Conservation (phyloP, 352 stramenopile genomes). For the Pythium biforme region DNA sequence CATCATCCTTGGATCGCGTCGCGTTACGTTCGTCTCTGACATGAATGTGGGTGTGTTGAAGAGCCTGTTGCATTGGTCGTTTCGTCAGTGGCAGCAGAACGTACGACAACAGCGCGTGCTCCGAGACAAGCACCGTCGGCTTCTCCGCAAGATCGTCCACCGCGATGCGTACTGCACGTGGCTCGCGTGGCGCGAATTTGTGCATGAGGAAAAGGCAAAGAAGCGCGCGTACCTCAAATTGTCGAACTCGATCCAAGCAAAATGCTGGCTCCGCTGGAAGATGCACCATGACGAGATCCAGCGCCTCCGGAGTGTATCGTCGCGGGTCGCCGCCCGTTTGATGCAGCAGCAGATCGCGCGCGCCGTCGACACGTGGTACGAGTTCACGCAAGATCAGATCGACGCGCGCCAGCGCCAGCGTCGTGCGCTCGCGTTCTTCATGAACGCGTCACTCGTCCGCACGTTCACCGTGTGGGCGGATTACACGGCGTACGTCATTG, state of each 20-base stretch:
- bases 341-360: slow-evolving; percentile 36
- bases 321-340: slow-evolving; percentile 42
- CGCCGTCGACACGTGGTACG: slow-evolving; percentile 66
- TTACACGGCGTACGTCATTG: slow-evolving; percentile 38
- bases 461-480: slow-evolving; percentile 55
- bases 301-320: slow-evolving; percentile 40
- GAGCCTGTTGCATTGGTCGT: slow-evolving; percentile 64
- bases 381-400: slow-evolving; percentile 58
- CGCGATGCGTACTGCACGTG: slow-evolving; percentile 53
- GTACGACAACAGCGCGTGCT: slow-evolving; percentile 34
- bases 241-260: slow-evolving; percentile 51
- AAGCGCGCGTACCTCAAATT: slow-evolving; percentile 61
- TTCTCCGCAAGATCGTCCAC: slow-evolving; percentile 56
- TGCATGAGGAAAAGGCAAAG: slow-evolving; percentile 48
- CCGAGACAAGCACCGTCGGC: slow-evolving; percentile 44
- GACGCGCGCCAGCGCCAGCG: slow-evolving; percentile 43
- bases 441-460: slow-evolving; percentile 52
- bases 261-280: slow-evolving; percentile 67
- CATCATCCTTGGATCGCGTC: too few relatives aligned
- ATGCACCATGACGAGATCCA: slow-evolving; percentile 40
- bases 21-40: neutral
- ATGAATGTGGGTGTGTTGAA: slow-evolving; percentile 24
- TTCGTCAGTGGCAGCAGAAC: slow-evolving; percentile 63
- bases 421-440: slow-evolving; percentile 63
- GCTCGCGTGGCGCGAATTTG: slow-evolving; percentile 60